Evolutionary conservation across 2,329 filamentous ascomycete species (phyloP), one percentile per base, ranked within the genome.

Genomic region (Aspergillus hortae): DNA sequence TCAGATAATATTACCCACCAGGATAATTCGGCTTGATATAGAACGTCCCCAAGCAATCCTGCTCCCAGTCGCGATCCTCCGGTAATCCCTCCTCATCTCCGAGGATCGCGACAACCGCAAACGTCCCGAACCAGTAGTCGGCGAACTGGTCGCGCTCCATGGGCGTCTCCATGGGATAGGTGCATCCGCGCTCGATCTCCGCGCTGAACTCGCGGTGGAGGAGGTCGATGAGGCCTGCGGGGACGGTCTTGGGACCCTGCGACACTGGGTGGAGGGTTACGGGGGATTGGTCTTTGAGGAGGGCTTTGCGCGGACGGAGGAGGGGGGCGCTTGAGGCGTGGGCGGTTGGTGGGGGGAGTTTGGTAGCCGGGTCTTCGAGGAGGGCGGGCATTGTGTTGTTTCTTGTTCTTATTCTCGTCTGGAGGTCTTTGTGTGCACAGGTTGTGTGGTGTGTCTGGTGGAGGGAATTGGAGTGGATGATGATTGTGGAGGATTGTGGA

Each of bases 21-120:
- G 70, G 70, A 67, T 72, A 72, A 63, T 72, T 72, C 27, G 70
- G 69, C 59, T 73, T 73, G 27, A 70, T 57, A 67, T 73, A 73
- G 57, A 72, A 73, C 41, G 70, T 73, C 23, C 70, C 70, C 58
- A 72, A 35, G 53, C 69, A 72, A 36, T 61, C 61, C 50, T 50
- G 63, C 52, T 64, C 62, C 70, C 70, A 73, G 38, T 72, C 58
- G 46, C 65, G 56, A 1, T 57, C 68, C 27, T 66, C 60, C 14
- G 47, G 53, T 57, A 25, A 57, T 44, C 46, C 49, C 21, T 38
- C 48, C 2, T 61, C 55, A 0, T 57, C 56, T 49, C 58, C 66
- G 11, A 62, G 30, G 2, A 71, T 44, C 7, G 62, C 69, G 3
- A 73, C 59, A 44, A 65, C 67, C 0, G 62, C 66, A 67, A 72